phyloP scores from a whole-genome alignment of 2,329 filamentous ascomycete species.

The Fusarium sacchari region DNA sequence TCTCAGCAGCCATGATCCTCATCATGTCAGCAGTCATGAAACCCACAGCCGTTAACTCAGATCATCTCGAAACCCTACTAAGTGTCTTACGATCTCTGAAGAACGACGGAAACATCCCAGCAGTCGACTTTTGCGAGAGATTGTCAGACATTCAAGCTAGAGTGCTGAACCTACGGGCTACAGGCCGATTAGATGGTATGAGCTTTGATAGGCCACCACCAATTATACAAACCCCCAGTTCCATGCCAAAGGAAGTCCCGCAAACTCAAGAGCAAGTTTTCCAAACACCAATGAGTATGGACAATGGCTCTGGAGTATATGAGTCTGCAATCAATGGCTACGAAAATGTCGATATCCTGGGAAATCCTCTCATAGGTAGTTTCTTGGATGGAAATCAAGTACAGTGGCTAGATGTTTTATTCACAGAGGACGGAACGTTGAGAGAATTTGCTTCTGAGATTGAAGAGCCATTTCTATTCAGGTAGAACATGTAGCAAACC shows the following conservation, averaged over 20 bases:
- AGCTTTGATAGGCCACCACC: not conserved
- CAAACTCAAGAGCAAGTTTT: not conserved
- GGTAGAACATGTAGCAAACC: not conserved
- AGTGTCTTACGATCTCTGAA: constrained; percentile 46
- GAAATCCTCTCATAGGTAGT: constrained; percentile 42
- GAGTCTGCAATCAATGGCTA: constrained; percentile 18
- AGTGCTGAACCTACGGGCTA: constrained; percentile 26
- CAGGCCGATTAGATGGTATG: constrained; percentile 12
- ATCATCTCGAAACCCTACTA: constrained; percentile 43
- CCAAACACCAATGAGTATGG: constrained; percentile 11
- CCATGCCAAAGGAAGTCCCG: not conserved
- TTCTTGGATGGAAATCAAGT: constrained; percentile 43
- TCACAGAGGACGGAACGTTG: constrained; percentile 41
- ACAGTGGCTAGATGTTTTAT: constrained; percentile 41
- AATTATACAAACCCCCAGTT: not conserved
- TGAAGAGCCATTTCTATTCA: constrained; percentile 42
- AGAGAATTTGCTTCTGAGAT: constrained; percentile 43
- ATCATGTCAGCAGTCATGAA: constrained; percentile 48
- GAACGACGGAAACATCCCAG: constrained; percentile 45
- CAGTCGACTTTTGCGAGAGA: constrained; percentile 44
- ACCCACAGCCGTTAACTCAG: constrained; percentile 39
- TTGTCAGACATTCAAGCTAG: constrained; percentile 41
- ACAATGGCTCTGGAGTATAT: not conserved
- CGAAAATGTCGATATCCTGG: constrained; percentile 37
- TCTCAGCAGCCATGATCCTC: constrained; percentile 46